Conservation (phyloP, 2,329 filamentous ascomycete species). For the Sclerotinia sclerotiorum region DNA sequence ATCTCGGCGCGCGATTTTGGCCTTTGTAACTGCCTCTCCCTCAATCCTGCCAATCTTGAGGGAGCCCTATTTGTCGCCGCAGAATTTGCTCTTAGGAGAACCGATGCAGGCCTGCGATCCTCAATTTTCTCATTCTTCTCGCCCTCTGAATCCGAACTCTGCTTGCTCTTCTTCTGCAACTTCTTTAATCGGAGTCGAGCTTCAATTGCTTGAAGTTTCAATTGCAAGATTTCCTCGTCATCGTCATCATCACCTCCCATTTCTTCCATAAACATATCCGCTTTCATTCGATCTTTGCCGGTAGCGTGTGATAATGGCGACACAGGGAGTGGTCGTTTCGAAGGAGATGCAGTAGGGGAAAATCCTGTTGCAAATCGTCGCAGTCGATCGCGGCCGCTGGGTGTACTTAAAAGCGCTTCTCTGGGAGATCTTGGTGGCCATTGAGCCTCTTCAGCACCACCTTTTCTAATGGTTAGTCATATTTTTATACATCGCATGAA, state of each 20-base stretch:
- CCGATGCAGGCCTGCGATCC: conserved; percentile 25
- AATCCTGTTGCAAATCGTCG: conserved; percentile 64
- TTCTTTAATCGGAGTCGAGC: conserved; percentile 85
- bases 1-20: conserved; percentile 47
- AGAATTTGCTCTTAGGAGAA: conserved; percentile 32
- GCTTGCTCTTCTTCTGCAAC: conserved; percentile 63
- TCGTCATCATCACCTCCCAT: conserved; percentile 59
- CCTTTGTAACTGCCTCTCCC: conserved; percentile 30
- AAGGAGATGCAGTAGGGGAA: conserved; percentile 68
- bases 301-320: conserved; percentile 29
- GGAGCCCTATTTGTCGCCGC: conserved; percentile 33
- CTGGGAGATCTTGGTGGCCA: conserved; percentile 68
- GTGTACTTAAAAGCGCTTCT: conserved; percentile 65
- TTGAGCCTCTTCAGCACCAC: conserved; percentile 38
- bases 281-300: conserved; percentile 30
- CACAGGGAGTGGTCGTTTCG: conserved; percentile 47
- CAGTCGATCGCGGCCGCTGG: conserved; percentile 75
- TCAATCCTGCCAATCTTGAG: conserved; percentile 32
- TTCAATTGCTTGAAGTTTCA: conserved; percentile 86
- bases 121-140: conserved; percentile 25
- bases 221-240: conserved; percentile 83
- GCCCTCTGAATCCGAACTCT: conserved; percentile 37
- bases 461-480: conserved; percentile 15
- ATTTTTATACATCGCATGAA: background rate
- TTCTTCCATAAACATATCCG: conserved; percentile 41